Conservation (phyloP, 805 yeast species). For the Cyberlindnera euphorbiiphila region DNA sequence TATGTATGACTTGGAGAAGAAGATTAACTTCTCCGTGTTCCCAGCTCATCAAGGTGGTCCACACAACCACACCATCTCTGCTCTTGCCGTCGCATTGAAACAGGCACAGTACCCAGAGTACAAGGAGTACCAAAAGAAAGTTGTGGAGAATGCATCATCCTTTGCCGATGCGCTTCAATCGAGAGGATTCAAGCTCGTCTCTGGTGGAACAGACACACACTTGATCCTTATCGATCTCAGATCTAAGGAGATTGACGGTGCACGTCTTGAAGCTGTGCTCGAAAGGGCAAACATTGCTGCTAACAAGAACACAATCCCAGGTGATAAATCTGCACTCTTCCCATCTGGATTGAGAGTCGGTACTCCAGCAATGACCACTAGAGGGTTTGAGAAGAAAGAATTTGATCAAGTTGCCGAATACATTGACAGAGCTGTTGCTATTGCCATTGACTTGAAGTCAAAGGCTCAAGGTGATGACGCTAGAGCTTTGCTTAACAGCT, state of each 20-base stretch:
- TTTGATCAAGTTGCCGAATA: slow-evolving; percentile 76
- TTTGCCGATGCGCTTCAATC: slow-evolving; percentile 71
- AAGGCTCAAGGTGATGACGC: slow-evolving; percentile 55
- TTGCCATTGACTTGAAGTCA: slow-evolving; percentile 58
- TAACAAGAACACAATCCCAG: slow-evolving; percentile 96
- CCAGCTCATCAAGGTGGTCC: slow-evolving; percentile 99
- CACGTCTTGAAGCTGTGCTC: slow-evolving; percentile 92
- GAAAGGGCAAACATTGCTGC: slow-evolving; percentile 93
- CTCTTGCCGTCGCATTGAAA: slow-evolving; percentile 93
- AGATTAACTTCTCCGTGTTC: slow-evolving; percentile 97
- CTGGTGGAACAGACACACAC: slow-evolving; percentile 96
- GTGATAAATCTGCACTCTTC: slow-evolving; percentile 91
- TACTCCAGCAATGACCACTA: slow-evolving; percentile 92
- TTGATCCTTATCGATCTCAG: slow-evolving; percentile 88
- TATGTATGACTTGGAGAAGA: slow-evolving; percentile 85
- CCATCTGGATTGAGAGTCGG: slow-evolving; percentile 98
- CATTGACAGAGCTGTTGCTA: slow-evolving; percentile 73
- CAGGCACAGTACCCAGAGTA: slow-evolving; percentile 91
- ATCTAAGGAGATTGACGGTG: slow-evolving; percentile 91
- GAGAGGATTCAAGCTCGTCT: slow-evolving; percentile 77
- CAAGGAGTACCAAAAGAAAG: slow-evolving; percentile 84
- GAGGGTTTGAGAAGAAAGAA: slow-evolving; percentile 81
- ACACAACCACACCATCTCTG: slow-evolving; percentile 98
- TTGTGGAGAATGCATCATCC: slow-evolving; percentile 80
- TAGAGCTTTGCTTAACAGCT: slow-evolving; percentile 58